Conservation (phyloP, 2,329 filamentous ascomycete genomes). For the Colletotrichum falcatum region DNA sequence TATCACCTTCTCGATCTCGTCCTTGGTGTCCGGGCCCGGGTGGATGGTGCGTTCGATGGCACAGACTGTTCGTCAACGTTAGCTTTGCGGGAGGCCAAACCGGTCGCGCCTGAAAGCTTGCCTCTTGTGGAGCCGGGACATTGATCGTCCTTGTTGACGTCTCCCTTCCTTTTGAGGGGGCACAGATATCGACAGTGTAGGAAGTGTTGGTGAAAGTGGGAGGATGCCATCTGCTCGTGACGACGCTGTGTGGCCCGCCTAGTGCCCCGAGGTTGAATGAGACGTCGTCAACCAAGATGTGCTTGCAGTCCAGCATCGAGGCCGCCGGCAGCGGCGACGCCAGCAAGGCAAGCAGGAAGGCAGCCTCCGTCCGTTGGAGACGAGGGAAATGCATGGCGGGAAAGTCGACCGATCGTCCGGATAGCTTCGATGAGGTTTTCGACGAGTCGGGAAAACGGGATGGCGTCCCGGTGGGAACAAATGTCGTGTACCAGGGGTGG, state of each 20-base stretch:
- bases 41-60: conserved; percentile 73
- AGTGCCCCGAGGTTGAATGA: conserved; percentile 74
- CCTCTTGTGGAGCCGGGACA: conserved; percentile 79
- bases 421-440: conserved; percentile 40
- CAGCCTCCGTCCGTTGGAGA: conserved; percentile 49
- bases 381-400: conserved; percentile 38
- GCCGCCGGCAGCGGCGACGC: conserved; percentile 52
- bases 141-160: conserved; percentile 65
- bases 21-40: conserved; percentile 58
- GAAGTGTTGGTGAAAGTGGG: conserved; percentile 76
- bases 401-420: conserved; percentile 30
- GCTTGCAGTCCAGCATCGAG: conserved; percentile 71
- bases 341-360: conserved; percentile 53
- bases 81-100: conserved; percentile 28
- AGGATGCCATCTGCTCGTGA: conserved; percentile 66
- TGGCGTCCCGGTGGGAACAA: neutral
- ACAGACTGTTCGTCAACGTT: conserved; percentile 71
- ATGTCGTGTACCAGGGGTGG: neutral
- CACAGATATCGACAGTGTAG: conserved; percentile 84
- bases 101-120: conserved; percentile 50
- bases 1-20: conserved; percentile 68
- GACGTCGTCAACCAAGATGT: conserved; percentile 68
- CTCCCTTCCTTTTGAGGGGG: conserved; percentile 72
- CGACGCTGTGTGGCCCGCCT: conserved; percentile 75
- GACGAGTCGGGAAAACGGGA: neutral